Base-by-base conservation (phyloP, 164 flowering plant genomes). In the Buxus sempervirens region DNA sequence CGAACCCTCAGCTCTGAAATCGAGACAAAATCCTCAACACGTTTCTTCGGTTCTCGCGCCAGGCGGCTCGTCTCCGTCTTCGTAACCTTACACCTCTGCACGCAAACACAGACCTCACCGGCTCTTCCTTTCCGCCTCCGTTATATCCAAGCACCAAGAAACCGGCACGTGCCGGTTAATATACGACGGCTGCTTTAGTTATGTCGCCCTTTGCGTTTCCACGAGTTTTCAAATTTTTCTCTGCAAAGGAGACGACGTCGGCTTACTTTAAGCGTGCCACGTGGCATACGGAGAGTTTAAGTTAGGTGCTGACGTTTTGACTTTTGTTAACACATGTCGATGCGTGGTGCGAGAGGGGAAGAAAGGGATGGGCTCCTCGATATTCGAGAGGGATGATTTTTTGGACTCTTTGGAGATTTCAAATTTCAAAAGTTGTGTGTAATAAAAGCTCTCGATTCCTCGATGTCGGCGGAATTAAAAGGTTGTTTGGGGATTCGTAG, bases 131-230 rank as follows among this genome's bases (percentile, higher is more conserved):
- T 51, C 67, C 67, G 58, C 58, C 1, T 64, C 14, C 4, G 42
- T 23, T n/a, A 41, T 41, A 41, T 19, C 6, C 0, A 16, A 14
- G 9, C 19, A 18, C 4, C 28, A 13, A 25, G n/a, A 25, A 16
- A 66, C 69, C 38, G 54, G 8, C 69, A 66, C 69, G 69, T 66
- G 69, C 8, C 69, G 55, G 62, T 66, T 62, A 26, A 32, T 13
- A 65, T 4, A 45, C 18, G 28, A 24, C 21, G 48, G 16, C 25
- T 53, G 26, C 60, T 57, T 32, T 57, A 23, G 13, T 24, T 24
- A 5, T 24, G 0, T 5, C 16, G 22, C 18, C 10, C 32, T 57
- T 57, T 22, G 18, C 23, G 26, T 22, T 24, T 57, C 60, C 12
- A 9, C 59, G n/a, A n/a, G 21, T 56, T 18, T 57, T 32, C 18